Percentiles rank a stretch among this genome's conserved stretches.
Evolutionary conservation across 441 rosid species (phyloP).

Genomic region (Adansonia madagascariensis): DNA sequence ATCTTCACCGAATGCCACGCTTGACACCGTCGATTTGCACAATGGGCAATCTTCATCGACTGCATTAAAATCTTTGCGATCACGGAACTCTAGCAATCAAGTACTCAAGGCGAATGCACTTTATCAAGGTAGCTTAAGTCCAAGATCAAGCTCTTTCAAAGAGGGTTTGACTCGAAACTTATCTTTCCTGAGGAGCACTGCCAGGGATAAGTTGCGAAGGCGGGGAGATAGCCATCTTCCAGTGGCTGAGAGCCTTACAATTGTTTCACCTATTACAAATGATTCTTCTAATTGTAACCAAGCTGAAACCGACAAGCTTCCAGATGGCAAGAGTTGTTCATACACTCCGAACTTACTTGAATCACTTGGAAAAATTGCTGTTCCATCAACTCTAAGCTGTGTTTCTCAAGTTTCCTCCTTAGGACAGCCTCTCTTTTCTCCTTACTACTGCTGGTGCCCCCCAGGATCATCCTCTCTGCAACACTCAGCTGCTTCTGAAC

Average conservation of each 20-base stretch:
- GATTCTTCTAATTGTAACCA: conserved; percentile 38
- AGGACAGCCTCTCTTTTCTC: conserved; percentile 61
- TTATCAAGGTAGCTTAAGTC: conserved; percentile 76
- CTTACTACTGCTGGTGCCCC: conserved; percentile 93
- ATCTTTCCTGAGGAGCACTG: conserved; percentile 51
- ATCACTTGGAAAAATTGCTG: conserved; percentile 47
- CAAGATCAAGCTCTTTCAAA: conserved; percentile 76
- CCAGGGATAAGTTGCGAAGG: conserved; percentile 67
- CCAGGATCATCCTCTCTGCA: conserved; percentile 54
- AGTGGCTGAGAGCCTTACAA: conserved; percentile 43
- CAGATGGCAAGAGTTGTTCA: conserved; percentile 36
- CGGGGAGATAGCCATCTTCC: conserved; percentile 60
- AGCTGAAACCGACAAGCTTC: conserved; percentile 39
- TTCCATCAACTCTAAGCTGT: conserved; percentile 40
- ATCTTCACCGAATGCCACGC: conserved; percentile 28
- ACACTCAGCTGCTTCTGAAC: conserved; percentile 41
- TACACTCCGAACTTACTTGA: conserved; percentile 41
- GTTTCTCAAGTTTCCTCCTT: conserved; percentile 37
- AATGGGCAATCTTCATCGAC: conserved; percentile 32
- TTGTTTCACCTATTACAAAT: conserved; percentile 35
- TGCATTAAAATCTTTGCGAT: conserved; percentile 46
- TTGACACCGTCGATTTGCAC: conserved; percentile 33
- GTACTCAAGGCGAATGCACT: conserved; percentile 45
- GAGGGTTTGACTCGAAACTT: conserved; percentile 59
- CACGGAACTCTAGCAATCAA: conserved; percentile 52